Base-by-base conservation (phyloP, 2,329 filamentous ascomycete genomes). In the Microsporum ferrugineum region DNA sequence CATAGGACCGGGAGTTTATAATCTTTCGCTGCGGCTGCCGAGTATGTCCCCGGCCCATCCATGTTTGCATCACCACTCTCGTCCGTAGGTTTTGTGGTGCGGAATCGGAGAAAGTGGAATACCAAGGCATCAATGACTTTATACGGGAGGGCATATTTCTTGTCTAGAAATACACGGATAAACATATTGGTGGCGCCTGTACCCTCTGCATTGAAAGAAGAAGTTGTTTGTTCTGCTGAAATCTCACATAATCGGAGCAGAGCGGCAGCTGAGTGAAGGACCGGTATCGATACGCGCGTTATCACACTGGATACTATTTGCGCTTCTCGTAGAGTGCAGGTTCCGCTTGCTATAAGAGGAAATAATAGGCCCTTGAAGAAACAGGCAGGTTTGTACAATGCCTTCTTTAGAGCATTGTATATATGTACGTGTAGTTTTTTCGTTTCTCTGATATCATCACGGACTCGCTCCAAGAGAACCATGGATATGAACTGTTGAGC, bases 301-400 rank as follows among this genome's bases (percentile, higher is more conserved):
- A 99, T 82, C 1, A 96, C 91, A 6, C 87, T 91, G 2, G 88
- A 89, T 47, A 99, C 84, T 66, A 99, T 97, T 67, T 90, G 86
- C 3, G 94, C 94, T 75, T 99, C 94, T 58, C 91, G 85, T 58
- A 97, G 77, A 0, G 91, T 96, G 77, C 91, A 96, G n/a, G 87
- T 90, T 33, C 90, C 89, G 58, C 86, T 88, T 6, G 83, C 84
- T 7, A 96, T 86, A 17, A 99, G 82, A 0, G 94, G 94, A 71
- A 97, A 97, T 14, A 99, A 80, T 67, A 99, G 85, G 2, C 91
- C 94, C 74, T 96, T 96, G 82, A 99, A 99, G 76, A 95, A 99
- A 17, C 91, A 91, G 0, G 89, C 87, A 5, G 94, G 94, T 73
- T 96, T 95, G 79, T 96, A 96, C 12, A 96, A 81, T 5, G 84